A percentile compares a stretch with the other conserved stretches of the same genome.
Evolutionary conservation across 1,284 basidiomycete genomes (phyloP).

Genomic region (Malassezia globosa): DNA sequence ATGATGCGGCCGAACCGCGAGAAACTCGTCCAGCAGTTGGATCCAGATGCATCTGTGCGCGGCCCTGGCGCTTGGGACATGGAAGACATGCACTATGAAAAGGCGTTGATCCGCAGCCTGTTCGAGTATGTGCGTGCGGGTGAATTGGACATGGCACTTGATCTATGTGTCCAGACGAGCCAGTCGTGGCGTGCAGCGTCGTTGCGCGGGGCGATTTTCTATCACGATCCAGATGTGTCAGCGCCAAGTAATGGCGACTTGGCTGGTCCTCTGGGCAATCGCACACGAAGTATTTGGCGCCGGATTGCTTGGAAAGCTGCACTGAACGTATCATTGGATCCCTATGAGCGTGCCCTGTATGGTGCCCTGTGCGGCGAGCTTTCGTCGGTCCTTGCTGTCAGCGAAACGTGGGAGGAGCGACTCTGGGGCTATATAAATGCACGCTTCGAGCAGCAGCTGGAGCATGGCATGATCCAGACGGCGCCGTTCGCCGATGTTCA

Average conservation of each 20-base stretch:
- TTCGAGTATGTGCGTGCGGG: conserved; percentile 72
- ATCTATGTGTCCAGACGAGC: conserved; percentile 68
- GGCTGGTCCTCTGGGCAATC: conserved; percentile 29
- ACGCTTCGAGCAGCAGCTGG: conserved; percentile 69
- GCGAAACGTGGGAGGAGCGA: conserved; percentile 77
- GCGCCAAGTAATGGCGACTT: not conserved
- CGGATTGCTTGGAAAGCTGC: conserved; percentile 35
- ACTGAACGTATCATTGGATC: conserved; percentile 52
- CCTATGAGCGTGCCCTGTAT: conserved; percentile 70
- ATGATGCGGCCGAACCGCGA: conserved; percentile 16
- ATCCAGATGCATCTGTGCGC: conserved; percentile 35
- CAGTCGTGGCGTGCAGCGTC: conserved; percentile 84
- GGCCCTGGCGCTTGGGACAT: conserved; percentile 34
- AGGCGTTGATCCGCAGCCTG: conserved; percentile 60
- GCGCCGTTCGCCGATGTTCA: not conserved
- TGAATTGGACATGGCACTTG: conserved; percentile 66
- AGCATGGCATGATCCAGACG: conserved; percentile 48
- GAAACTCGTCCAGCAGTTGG: conserved; percentile 33
- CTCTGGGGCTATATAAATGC: conserved; percentile 83
- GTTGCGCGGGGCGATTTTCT: conserved; percentile 58
- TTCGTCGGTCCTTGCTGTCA: conserved; percentile 61
- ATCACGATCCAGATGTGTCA: conserved; percentile 26
- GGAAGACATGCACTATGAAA: conserved; percentile 55
- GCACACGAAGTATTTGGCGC: conserved; percentile 41
- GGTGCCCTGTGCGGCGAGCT: conserved; percentile 79